Base-by-base conservation (phyloP, 305 asterid species). In the Caryopteris hybrid region DNA sequence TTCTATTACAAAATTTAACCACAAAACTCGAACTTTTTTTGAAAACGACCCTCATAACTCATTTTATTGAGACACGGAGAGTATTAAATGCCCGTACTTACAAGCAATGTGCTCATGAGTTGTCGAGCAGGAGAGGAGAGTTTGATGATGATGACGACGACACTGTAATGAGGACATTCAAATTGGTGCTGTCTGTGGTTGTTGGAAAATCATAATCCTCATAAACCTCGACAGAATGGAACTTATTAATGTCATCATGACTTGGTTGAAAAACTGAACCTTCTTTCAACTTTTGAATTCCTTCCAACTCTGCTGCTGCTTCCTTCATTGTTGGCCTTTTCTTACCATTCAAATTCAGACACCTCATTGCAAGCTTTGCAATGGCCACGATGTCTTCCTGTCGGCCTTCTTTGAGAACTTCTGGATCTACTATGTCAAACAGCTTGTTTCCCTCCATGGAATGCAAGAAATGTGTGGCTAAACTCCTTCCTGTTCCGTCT, bases 261-360 rank as follows among this genome's bases (percentile, higher is more conserved):
- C 10, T 10, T 14, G 21, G 29, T 2, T 21, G 48, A 0, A 58
- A 42, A 27, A 9, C 17, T 4, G 39, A 38, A 16, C 13, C 59
- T 16, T 65, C 53, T 52, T 27, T 54, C 47, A 5, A 16, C 22
- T 12, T 18, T 13, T 38, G 25, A 42, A 67, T 42, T 4, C 72
- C 65, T 42, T 55, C 65, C 72, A 68, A 68, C 41, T 31, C 72
- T 16, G 48, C n/a, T 29, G 57, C 57, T 1, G 45, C 65, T 29
- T 45, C 72, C 65, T 68, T 68, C 72, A 68, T 68, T 4, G 72
- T 68, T 8, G 72, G 65, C 43, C 72, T 29, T 31, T n/a, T 55
- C 47, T 55, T 20, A 8, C 72, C 65, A 3, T 17, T 43, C 25
- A 22, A 9, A 56, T 56, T 22, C 57, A 68, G 65, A 9, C 72